Evolutionary conservation across 495 filamentous ascomycete genomes (phyloP).

Genomic region (Penicillium goetzii): DNA sequence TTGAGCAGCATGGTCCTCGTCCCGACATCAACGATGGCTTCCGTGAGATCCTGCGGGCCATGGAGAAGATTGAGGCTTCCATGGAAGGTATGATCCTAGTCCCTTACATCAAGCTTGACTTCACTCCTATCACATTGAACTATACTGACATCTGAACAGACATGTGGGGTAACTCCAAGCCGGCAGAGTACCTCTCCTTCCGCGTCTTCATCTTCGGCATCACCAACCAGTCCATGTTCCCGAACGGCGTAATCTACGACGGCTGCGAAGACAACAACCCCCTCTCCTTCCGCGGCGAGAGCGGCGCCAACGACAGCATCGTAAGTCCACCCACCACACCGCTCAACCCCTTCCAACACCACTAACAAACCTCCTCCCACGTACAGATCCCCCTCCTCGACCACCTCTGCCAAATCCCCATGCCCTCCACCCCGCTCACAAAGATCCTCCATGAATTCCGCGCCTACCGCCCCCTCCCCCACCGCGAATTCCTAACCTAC

Average conservation of each 20-base stretch:
- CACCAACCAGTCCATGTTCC: slow-evolving; percentile 87
- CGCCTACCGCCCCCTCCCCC: slow-evolving; percentile 80
- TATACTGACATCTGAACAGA: slow-evolving; percentile 41
- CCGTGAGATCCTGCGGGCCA: slow-evolving; percentile 59
- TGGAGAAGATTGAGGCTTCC: slow-evolving; percentile 71
- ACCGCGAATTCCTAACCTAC: slow-evolving; percentile 78
- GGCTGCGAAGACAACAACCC: slow-evolving; percentile 71
- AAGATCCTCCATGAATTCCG: slow-evolving; percentile 85
- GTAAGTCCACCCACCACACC: slow-evolving; percentile 39
- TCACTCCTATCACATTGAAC: background rate
- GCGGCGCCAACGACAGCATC: slow-evolving; percentile 87
- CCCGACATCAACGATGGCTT: slow-evolving; percentile 66
- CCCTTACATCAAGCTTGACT: background rate
- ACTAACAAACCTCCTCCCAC: background rate
- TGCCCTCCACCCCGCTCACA: slow-evolving; percentile 84
- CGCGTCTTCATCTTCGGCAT: slow-evolving; percentile 96
- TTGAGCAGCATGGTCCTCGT: slow-evolving; percentile 52
- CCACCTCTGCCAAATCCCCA: slow-evolving; percentile 75
- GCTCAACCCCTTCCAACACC: background rate
- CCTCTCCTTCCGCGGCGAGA: slow-evolving; percentile 80
- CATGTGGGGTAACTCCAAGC: slow-evolving; percentile 87
- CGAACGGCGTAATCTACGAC: slow-evolving; percentile 84
- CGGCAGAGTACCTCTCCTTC: slow-evolving; percentile 77
- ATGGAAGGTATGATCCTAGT: slow-evolving; percentile 67
- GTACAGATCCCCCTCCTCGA: slow-evolving; percentile 77